phyloP scores from a whole-genome alignment of 192 early-diverging fungal species.

The Rhizoclosmatium globosum region DNA sequence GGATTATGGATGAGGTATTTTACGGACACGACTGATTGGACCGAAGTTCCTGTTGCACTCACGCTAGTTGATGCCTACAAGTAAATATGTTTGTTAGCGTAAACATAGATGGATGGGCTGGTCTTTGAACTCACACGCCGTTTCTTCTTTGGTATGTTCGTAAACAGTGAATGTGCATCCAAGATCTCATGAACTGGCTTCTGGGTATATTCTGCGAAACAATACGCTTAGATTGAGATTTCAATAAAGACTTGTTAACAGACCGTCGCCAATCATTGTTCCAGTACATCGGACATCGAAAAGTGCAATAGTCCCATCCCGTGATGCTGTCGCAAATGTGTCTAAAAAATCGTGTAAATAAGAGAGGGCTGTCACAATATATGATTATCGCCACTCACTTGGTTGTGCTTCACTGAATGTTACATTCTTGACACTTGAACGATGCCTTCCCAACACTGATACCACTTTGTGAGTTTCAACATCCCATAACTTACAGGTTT shows the following conservation, averaged over 20 bases:
- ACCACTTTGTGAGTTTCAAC: constrained; percentile 65
- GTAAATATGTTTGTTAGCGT: too few relatives aligned
- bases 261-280: constrained; percentile 42
- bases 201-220: constrained; percentile 41
- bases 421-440: constrained; percentile 74
- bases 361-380: not conserved
- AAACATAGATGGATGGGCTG: too few relatives aligned
- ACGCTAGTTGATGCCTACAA: too few relatives aligned
- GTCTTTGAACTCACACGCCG: too few relatives aligned
- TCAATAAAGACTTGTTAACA: not conserved
- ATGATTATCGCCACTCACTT: constrained; percentile 47
- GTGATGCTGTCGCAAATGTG: constrained; percentile 73
- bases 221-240: not conserved
- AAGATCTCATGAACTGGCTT: constrained; percentile 51
- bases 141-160: not conserved
- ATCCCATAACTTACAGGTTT: constrained; percentile 77
- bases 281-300: constrained; percentile 80
- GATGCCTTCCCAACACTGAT: constrained; percentile 70
- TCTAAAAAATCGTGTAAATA: constrained; percentile 37
- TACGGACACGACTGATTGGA: constrained; percentile 64
- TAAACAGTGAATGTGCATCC: constrained; percentile 50
- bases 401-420: constrained; percentile 64
- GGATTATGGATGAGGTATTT: constrained; percentile 55
- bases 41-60: not conserved
- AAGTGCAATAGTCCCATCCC: constrained; percentile 77